A percentile compares a stretch with the other conserved stretches of the same genome.
Conservation (phyloP, 306 rosid genomes). For the Betula pendula region DNA sequence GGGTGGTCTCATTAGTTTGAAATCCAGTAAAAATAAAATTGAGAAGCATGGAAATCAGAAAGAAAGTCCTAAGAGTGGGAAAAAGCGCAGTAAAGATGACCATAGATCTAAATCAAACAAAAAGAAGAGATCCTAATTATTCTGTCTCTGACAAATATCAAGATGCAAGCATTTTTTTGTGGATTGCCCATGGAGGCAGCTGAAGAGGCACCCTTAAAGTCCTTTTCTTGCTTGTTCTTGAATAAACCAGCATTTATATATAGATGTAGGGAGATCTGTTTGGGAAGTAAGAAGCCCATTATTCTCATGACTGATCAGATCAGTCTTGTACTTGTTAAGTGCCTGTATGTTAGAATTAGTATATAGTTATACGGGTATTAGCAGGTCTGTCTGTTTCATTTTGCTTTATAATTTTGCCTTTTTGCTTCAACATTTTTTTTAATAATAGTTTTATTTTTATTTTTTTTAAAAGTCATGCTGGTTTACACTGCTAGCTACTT, state of each 20-base stretch:
- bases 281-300: neutral
- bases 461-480: too few relatives aligned
- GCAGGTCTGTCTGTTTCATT: neutral
- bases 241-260: too few relatives aligned
- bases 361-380: neutral
- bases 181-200: neutral
- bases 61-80: slow-evolving; percentile 46
- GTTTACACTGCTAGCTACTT: too few relatives aligned
- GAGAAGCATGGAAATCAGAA: slow-evolving; percentile 40
- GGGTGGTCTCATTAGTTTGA: slow-evolving; percentile 64
- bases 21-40: slow-evolving; percentile 42
- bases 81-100: slow-evolving; percentile 44
- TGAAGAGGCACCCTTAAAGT: neutral
- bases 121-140: slow-evolving; percentile 43
- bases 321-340: neutral
- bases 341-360: neutral
- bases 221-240: too few relatives aligned
- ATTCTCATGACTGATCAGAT: neutral
- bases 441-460: neutral
- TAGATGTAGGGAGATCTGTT: too few relatives aligned
- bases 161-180: too few relatives aligned
- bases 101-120: slow-evolving; percentile 47
- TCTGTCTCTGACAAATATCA: neutral
- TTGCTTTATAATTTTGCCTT: neutral
- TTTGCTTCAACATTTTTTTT: neutral